Evolutionary conservation across 139 green algal species (phyloP).

Genomic region (Micromonas pusilla): DNA sequence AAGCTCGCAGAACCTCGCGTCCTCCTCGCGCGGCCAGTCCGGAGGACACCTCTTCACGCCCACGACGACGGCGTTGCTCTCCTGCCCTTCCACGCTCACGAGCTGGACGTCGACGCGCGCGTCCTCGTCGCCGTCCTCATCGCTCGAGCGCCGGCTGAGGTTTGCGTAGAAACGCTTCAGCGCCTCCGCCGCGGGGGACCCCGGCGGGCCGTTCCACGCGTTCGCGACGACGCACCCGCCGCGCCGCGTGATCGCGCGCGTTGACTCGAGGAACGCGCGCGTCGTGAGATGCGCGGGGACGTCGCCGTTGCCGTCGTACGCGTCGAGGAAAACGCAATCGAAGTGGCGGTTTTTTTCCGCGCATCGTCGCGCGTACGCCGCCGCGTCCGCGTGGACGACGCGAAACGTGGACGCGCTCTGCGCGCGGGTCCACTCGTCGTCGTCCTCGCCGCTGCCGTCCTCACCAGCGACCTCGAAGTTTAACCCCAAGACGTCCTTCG

Average conservation of each 20-base stretch:
- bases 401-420: too few species aligned
- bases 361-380: background rate
- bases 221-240: background rate
- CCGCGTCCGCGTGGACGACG: too few species aligned
- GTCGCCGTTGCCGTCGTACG: conserved; percentile 15
- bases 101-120: background rate
- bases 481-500: background rate
- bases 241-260: background rate
- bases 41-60: too few species aligned
- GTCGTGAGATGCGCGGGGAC: background rate
- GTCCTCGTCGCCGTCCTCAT: too few species aligned
- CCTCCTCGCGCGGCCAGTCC: too few species aligned
- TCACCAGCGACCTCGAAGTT: too few species aligned
- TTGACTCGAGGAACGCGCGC: background rate
- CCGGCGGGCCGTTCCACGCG: background rate
- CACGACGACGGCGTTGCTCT: conserved; percentile 6
- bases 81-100: background rate
- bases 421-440: too few species aligned
- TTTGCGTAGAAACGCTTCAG: too few species aligned
- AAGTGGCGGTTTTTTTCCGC: too few species aligned
- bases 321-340: conserved; percentile 1
- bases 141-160: too few species aligned
- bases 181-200: background rate
- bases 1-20: too few species aligned
- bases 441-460: too few species aligned